phyloP scores from a whole-genome alignment of 345 rosid species.

The Populus simonii region DNA sequence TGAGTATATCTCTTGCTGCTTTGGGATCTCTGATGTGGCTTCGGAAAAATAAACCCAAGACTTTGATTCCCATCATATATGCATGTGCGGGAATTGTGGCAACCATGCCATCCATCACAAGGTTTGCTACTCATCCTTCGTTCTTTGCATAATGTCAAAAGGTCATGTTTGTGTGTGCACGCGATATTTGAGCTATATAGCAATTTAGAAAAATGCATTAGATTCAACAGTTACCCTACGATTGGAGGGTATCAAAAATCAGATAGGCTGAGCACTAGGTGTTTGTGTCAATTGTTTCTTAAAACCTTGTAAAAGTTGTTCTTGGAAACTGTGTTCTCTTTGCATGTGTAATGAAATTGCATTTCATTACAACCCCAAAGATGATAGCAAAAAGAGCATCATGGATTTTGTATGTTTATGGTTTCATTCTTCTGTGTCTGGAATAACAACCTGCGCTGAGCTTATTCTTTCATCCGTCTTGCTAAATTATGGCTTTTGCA shows the following conservation, averaged over 20 bases:
- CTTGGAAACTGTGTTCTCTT: neutral
- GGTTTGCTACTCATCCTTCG: constrained; percentile 32
- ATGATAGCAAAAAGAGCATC: neutral
- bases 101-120: constrained; percentile 93
- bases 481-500: constrained; percentile 31
- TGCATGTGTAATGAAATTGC: neutral
- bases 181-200: neutral
- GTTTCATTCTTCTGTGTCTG: neutral
- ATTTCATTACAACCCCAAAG: neutral
- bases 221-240: neutral
- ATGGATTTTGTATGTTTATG: neutral
- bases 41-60: constrained; percentile 89
- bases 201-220: neutral
- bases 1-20: constrained; percentile 87
- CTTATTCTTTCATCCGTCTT: neutral
- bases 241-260: neutral
- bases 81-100: constrained; percentile 82
- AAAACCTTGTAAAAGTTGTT: neutral
- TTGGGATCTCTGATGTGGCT: constrained; percentile 98
- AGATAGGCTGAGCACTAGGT: neutral
- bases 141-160: neutral
- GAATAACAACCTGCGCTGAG: neutral
- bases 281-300: neutral
- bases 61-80: constrained; percentile 82
- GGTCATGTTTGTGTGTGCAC: neutral